Evolutionary conservation across 1,284 basidiomycete species (phyloP), one percentile per base, ranked within the genome.

Genomic region (Ustilago shanxiensis): DNA sequence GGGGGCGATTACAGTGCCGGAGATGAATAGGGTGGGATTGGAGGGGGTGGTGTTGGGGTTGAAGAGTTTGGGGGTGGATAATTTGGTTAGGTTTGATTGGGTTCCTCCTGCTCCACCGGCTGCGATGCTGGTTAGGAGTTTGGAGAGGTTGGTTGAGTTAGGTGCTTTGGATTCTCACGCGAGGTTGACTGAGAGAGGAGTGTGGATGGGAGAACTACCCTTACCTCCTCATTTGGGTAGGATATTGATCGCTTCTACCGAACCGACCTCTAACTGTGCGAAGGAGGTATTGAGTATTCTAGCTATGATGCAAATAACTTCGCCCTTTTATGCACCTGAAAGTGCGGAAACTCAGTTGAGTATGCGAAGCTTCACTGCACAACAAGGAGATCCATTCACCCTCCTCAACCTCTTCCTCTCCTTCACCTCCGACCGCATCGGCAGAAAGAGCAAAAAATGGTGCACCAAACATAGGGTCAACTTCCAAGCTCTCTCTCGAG

Each of bases 311-410:
- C 90, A 93, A 4, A 90, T 86, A 24, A 62, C 65, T 2, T 24
- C 71, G 11, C 83, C 80, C 2, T 86, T 85, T 51, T 52, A 70
- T 26, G 66, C 74, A 11, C 70, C 67, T 0, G 72, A 83, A 18
- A 93, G 92, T 8, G 93, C 93, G 0, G 85, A 95, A 59, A 94
- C 93, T 10, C 94, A 97, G 86, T 87, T 99, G 10, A 94, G 96
- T 86, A 89, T 94, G 55, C 89, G 96, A 60, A 96, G 97, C 83
- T 99, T 99, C 81, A 96, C 94, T 0, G 95, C 95, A 0, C 94
- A 97, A 86, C 95, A 99, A 90, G 97, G 97, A 77, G 95, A 98
- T 83, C 94, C 96, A 85, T 87, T 98, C 6, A 98, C 95, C 1
- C 88, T 95, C 6, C 86, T 98, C 26, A 98, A 98, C 86, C 93